Evolutionary conservation across 169 alveolate genomes (phyloP).

Genomic region (Eimeria praecox): DNA sequence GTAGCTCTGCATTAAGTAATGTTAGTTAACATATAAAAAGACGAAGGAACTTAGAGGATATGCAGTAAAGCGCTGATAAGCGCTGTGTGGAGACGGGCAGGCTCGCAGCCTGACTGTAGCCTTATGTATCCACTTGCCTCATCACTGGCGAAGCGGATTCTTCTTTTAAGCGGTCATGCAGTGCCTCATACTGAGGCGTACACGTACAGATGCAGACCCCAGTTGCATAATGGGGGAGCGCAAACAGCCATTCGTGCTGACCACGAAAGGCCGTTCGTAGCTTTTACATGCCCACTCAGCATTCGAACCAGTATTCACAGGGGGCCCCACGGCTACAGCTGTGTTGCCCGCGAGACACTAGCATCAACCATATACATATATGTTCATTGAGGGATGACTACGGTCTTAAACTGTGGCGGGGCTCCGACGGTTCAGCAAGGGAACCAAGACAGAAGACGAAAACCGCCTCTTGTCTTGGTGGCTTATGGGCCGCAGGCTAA

Average conservation of each 20-base stretch:
- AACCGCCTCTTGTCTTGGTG: constrained; percentile 31
- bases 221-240: background rate
- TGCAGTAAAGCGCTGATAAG: background rate
- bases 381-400: background rate
- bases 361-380: background rate
- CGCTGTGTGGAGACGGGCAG: background rate
- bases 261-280: background rate
- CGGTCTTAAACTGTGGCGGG: background rate
- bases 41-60: background rate
- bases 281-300: background rate
- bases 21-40: background rate
- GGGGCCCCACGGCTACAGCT: too few species aligned
- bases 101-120: background rate
- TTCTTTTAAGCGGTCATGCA: background rate
- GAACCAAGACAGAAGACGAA: constrained; percentile 31
- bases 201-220: background rate
- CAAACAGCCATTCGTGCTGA: background rate
- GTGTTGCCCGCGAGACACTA: too few species aligned
- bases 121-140: background rate
- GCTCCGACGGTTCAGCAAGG: constrained; percentile 41
- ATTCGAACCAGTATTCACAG: background rate
- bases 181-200: background rate
- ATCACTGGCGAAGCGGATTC: background rate
- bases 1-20: background rate
- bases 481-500: constrained; percentile 28